A percentile compares a stretch with the other conserved stretches of the same genome.
phyloP scores from a whole-genome alignment of 805 yeast species.

The Sporopachydermia lactativora region DNA sequence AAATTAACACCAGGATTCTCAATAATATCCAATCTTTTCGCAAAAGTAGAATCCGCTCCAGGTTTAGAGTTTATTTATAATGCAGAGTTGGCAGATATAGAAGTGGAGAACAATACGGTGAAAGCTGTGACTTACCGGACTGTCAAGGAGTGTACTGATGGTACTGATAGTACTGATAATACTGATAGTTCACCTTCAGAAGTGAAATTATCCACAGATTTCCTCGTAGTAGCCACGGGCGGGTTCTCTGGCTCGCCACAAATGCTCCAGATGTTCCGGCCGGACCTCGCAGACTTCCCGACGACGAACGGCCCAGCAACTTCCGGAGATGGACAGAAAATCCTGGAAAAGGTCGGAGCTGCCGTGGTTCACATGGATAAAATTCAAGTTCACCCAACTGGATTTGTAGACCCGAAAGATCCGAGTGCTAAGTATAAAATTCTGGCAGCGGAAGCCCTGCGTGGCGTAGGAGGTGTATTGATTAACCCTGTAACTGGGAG shows the following conservation, averaged over 20 bases:
- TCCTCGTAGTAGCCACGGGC: constrained; percentile 42
- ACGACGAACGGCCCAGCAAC: constrained; percentile 44
- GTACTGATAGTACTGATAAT: too few relatives aligned
- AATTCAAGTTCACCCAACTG: constrained; percentile 51
- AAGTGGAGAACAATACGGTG: neutral
- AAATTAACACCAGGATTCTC: neutral
- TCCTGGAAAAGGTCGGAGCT: constrained; percentile 34
- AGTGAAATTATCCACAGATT: constrained; percentile 15
- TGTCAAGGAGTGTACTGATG: constrained; percentile 4
- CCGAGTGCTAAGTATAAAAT: constrained; percentile 32
- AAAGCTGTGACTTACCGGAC: neutral
- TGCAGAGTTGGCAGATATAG: neutral
- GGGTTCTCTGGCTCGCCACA: constrained; percentile 33
- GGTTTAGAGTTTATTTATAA: neutral
- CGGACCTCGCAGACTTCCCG: constrained; percentile 31
- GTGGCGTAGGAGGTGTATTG: constrained; percentile 47
- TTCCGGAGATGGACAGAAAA: constrained; percentile 42
- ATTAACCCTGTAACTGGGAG: constrained; percentile 29
- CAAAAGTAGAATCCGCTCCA: neutral
- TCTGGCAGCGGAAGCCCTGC: constrained; percentile 43
- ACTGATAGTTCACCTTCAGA: too few relatives aligned
- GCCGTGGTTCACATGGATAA: constrained; percentile 42
- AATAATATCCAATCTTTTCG: neutral
- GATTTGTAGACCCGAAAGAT: constrained; percentile 33
- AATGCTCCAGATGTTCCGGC: constrained; percentile 28